Base-by-base conservation (phyloP, 768 basidiomycete species). In the Lentinus brumalis region DNA sequence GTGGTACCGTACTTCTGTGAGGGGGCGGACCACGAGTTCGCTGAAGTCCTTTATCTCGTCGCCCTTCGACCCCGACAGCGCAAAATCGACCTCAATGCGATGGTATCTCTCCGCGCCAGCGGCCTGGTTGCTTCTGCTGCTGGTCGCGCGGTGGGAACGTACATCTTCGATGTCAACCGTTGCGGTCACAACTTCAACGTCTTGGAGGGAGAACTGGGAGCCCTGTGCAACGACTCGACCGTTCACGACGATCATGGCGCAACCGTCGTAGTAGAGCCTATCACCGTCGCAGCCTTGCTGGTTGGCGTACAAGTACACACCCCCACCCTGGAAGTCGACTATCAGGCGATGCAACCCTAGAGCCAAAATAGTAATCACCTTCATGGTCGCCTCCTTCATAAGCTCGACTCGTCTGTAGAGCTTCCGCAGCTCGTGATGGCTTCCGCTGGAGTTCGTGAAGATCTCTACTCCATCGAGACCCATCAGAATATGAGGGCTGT, bases 261-360 rank as follows among this genome's bases (percentile, higher is more conserved):
- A 97, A 32, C 97, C 97, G 67, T 99, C 97, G 71, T 98, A 99
- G 79, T 98, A 99, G 0, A 98, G 81, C 32, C 97, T 86, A 72
- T 99, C 97, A 1, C 97, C 97, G 69, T 99, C 97, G 70, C 97
- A 99, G 5, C 97, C 97, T 79, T 97, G 96, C 69, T 99, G 97
- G 71, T 99, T 99, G 9, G 97, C 94, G 68, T 99, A 99, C 7
- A 99, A 83, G 75, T 99, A 99, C 54, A 98, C 86, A 2, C 97
- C 97, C 10, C 97, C 97, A 39, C 96, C 84, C 96, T 98, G 65
- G 12, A 38, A 8, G 41, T 40, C 11, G 2, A 14, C 6, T 29
- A 4, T 42, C 7, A 53, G 31, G 12, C 35, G 42, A 35, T n/a
- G 35, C 12, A 29, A 31, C 46, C 26, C 47, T 57, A 41, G 16